phyloP scores from a whole-genome alignment of 2,329 filamentous ascomycete species.

The Alternaria arborescens region DNA sequence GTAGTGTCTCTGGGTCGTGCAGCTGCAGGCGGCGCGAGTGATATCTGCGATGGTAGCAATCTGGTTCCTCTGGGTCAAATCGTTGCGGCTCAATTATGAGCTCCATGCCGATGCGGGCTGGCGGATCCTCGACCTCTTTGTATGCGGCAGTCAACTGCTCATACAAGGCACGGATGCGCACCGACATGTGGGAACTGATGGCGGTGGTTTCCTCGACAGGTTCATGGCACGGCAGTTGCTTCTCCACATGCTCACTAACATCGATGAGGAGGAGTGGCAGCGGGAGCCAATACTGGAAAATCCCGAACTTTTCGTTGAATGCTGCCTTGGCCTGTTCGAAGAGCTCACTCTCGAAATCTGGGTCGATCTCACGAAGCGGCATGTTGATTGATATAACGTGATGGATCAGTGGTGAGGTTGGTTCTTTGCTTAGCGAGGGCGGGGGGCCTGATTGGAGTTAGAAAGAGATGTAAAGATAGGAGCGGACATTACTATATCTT shows the following conservation, averaged over 20 bases:
- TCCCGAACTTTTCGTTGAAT: conserved; percentile 16
- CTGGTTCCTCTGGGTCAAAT: conserved; percentile 14
- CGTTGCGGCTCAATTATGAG: conserved; percentile 16
- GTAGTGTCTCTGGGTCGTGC: conserved; percentile 16
- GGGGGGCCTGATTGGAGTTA: too few species aligned
- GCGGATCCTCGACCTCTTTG: conserved; percentile 9
- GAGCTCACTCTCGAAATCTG: conserved; percentile 18
- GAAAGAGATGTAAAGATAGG: too few species aligned
- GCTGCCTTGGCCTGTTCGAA: conserved; percentile 20
- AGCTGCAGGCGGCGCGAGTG: conserved; percentile 22
- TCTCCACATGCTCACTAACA: conserved; percentile 7
- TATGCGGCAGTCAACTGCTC: conserved; percentile 15
- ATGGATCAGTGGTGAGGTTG: not conserved
- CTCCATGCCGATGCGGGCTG: conserved; percentile 14
- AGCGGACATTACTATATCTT: not conserved
- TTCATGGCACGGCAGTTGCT: conserved; percentile 16
- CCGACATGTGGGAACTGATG: conserved; percentile 15
- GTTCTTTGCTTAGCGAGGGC: not conserved
- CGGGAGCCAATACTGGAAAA: conserved; percentile 17
- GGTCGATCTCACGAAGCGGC: conserved; percentile 19
- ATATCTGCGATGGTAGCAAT: conserved; percentile 17
- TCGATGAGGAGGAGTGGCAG: conserved; percentile 20
- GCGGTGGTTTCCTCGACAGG: conserved; percentile 19
- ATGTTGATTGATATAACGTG: conserved; percentile 16
- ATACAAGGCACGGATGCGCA: conserved; percentile 20